Conservation (phyloP, 148 eudicot species). For the Suaeda aralocaspica region DNA sequence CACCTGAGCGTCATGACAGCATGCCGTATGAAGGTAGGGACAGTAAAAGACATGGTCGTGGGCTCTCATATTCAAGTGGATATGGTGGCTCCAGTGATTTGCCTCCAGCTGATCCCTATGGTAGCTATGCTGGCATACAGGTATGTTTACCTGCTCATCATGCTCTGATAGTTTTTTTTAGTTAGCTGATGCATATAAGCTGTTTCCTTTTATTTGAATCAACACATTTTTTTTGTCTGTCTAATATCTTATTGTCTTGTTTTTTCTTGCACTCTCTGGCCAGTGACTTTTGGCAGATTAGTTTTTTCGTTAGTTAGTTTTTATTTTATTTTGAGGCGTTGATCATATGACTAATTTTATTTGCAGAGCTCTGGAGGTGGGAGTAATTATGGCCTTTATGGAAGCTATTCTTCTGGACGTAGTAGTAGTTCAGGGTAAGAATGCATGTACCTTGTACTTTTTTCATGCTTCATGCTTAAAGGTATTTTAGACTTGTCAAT, state of each 20-base stretch:
- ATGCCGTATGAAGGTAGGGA: conserved; percentile 76
- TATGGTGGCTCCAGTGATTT: conserved; percentile 65
- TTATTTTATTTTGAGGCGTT: not conserved
- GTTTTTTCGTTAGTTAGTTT: not conserved
- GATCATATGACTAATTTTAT: not conserved
- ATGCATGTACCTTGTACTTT: not conserved
- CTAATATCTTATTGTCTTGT: not conserved
- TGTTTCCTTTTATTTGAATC: not conserved
- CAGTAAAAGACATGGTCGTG: conserved; percentile 67
- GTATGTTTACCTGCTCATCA: conserved; percentile 29
- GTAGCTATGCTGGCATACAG: conserved; percentile 68
- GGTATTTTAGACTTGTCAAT: too few relatives aligned
- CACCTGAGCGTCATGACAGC: conserved; percentile 56
- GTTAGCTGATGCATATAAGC: not conserved
- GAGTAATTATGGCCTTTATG: conserved; percentile 76
- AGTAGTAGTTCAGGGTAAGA: conserved; percentile 73
- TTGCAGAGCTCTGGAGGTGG: conserved; percentile 56
- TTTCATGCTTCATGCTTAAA: not conserved
- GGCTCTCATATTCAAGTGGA: conserved; percentile 68
- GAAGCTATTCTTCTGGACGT: conserved; percentile 81
- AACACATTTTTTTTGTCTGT: not conserved
- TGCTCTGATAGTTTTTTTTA: not conserved
- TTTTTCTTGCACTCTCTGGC: not conserved
- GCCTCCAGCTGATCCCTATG: conserved; percentile 64
- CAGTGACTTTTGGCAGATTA: not conserved